phyloP scores from a whole-genome alignment of 306 rosid genomes.

The Pyrus pyrifolia region DNA sequence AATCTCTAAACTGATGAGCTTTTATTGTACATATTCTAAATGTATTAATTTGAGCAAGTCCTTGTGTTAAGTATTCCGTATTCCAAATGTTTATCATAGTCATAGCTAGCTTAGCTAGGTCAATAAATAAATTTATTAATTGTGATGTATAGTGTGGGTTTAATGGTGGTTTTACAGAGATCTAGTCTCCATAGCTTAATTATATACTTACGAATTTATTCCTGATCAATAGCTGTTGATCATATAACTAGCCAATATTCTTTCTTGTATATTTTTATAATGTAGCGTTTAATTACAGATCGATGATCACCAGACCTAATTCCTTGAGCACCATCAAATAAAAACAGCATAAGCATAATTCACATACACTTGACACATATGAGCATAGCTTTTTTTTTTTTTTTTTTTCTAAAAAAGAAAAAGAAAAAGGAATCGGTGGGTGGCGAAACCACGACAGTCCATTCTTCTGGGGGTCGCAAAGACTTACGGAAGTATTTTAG shows the following conservation, averaged over 20 bases:
- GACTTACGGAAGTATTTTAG: too few species aligned
- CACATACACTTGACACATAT: neutral
- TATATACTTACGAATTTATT: slow-evolving; percentile 18
- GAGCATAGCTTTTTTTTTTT: neutral
- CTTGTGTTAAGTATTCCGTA: too few species aligned
- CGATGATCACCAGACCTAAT: slow-evolving; percentile 17
- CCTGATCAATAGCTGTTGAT: slow-evolving; percentile 27
- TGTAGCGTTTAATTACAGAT: slow-evolving; percentile 1
- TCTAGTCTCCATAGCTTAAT: slow-evolving; percentile 11
- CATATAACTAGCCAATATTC: slow-evolving; percentile 10
- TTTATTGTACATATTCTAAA: too few species aligned
- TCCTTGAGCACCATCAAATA: slow-evolving; percentile 8
- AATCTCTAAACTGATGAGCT: too few species aligned
- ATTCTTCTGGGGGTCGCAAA: too few species aligned
- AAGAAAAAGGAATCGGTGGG: too few species aligned
- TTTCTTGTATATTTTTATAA: slow-evolving; percentile 7
- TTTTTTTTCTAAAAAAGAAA: too few species aligned
- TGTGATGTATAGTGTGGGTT: slow-evolving; percentile 3
- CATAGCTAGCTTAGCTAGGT: neutral
- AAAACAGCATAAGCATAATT: slow-evolving; percentile 32
- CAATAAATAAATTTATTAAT: too few species aligned
- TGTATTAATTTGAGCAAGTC: too few species aligned
- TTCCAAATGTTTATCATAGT: too few species aligned
- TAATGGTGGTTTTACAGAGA: slow-evolving; percentile 16
- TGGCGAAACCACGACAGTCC: too few species aligned